Evolutionary conservation across 352 stramenopile genomes (phyloP).

Genomic region (Phytophthora brassicae): DNA sequence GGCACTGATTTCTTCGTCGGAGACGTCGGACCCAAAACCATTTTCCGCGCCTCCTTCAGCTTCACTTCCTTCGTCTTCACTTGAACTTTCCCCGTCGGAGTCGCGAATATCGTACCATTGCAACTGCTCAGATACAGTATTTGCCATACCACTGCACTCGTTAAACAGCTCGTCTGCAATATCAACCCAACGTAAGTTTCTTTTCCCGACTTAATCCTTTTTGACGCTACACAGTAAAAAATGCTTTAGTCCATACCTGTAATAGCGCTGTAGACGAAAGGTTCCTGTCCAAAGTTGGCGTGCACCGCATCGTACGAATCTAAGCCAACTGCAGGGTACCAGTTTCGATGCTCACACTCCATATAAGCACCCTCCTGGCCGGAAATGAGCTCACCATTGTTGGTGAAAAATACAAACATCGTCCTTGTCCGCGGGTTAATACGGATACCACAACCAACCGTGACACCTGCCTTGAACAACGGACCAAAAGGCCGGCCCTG

Average conservation of each 20-base stretch:
- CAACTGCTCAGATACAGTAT: constrained; percentile 34
- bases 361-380: constrained; percentile 35
- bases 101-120: constrained; percentile 67
- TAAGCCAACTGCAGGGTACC: constrained; percentile 85
- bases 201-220: no score
- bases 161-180: constrained; percentile 30
- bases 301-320: constrained; percentile 80
- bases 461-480: constrained; percentile 30
- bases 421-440: constrained; percentile 16
- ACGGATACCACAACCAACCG: constrained; percentile 41
- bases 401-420: constrained; percentile 70
- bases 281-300: constrained; percentile 85
- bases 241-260: constrained; percentile 15
- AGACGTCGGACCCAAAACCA: constrained; percentile 23
- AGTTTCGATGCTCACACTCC: constrained; percentile 50
- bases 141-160: constrained; percentile 30
- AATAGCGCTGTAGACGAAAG: constrained; percentile 45
- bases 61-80: constrained; percentile 21
- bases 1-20: constrained; percentile 30
- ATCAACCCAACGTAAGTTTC: not conserved
- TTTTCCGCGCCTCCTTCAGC: constrained; percentile 16
- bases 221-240: not conserved
- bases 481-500: constrained; percentile 40
- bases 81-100: constrained; percentile 32
- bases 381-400: constrained; percentile 61